phyloP scores from a whole-genome alignment of 1,284 basidiomycete genomes.

The Moesziomyces globuligerus region DNA sequence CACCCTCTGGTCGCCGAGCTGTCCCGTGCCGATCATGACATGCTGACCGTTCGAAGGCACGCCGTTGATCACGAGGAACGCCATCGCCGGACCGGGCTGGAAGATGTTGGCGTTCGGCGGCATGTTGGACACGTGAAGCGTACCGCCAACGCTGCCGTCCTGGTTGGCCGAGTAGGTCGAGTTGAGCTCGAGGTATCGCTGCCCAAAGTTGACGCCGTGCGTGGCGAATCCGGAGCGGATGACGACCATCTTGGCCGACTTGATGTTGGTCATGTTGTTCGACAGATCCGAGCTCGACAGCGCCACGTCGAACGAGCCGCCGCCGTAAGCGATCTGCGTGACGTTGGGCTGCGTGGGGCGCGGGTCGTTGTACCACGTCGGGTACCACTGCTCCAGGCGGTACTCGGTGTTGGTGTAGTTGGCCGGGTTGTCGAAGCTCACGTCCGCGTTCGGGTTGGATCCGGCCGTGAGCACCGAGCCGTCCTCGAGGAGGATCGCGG shows the following conservation, averaged over 20 bases:
- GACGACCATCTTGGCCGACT: conserved; percentile 77
- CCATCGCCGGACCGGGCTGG: conserved; percentile 82
- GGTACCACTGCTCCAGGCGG: conserved; percentile 80
- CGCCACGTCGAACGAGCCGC: conserved; percentile 77
- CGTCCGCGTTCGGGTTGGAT: conserved; percentile 92
- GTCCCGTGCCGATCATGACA: conserved; percentile 67
- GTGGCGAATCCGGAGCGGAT: conserved; percentile 63
- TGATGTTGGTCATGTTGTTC: conserved; percentile 66
- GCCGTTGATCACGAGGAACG: conserved; percentile 76
- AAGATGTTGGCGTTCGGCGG: conserved; percentile 70
- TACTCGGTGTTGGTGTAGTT: conserved; percentile 77
- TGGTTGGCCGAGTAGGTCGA: conserved; percentile 81
- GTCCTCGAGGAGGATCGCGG: conserved; percentile 79
- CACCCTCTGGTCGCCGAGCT: conserved; percentile 41
- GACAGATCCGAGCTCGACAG: conserved; percentile 35
- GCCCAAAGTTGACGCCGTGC: conserved; percentile 61
- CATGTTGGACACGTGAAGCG: conserved; percentile 75
- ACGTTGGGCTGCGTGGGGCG: conserved; percentile 75
- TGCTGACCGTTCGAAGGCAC: conserved; percentile 76
- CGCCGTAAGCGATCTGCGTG: conserved; percentile 83
- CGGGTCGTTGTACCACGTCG: conserved; percentile 74
- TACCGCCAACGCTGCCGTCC: conserved; percentile 77
- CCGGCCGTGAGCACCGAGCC: conserved; percentile 86
- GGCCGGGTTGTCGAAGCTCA: conserved; percentile 43
- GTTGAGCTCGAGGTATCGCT: conserved; percentile 71